Evolutionary conservation across 768 basidiomycete species (phyloP).

Genomic region (Mycena capillaripes): DNA sequence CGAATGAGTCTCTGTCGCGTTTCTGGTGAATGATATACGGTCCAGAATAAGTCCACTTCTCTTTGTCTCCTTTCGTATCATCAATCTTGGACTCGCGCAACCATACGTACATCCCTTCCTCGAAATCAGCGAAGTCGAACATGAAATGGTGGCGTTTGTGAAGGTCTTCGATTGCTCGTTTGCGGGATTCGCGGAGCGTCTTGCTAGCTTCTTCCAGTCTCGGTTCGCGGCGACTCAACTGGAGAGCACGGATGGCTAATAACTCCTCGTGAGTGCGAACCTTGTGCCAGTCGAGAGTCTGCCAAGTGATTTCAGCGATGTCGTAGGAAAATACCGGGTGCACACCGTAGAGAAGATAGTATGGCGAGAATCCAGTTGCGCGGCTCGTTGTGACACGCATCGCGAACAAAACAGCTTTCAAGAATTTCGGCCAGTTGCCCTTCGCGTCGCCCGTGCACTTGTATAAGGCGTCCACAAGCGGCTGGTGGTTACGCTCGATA

Average conservation of each 20-base stretch:
- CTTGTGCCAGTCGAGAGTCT: constrained; percentile 41
- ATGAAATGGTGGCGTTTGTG: constrained; percentile 26
- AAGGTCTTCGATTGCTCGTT: constrained; percentile 41
- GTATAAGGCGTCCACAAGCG: not conserved
- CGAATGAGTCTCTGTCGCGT: constrained; percentile 28
- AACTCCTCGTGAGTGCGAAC: constrained; percentile 42
- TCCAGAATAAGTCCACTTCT: constrained; percentile 44
- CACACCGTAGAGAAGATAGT: constrained; percentile 47
- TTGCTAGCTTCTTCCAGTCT: constrained; percentile 27
- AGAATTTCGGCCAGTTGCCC: not conserved
- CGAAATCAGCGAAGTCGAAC: constrained; percentile 37
- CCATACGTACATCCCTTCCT: constrained; percentile 47
- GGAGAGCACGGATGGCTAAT: constrained; percentile 37
- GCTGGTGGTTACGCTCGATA: not conserved
- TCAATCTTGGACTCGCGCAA: constrained; percentile 49
- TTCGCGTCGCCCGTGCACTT: not conserved
- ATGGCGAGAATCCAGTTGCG: constrained; percentile 48
- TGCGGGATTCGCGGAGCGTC: constrained; percentile 23
- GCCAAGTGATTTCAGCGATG: constrained; percentile 45
- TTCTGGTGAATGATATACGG: constrained; percentile 46
- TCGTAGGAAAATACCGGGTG: constrained; percentile 48
- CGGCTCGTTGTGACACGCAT: constrained; percentile 42
- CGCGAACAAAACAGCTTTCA: constrained; percentile 39
- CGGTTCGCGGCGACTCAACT: constrained; percentile 40
- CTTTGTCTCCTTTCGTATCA: constrained; percentile 46